Base-by-base conservation (phyloP, 441 rosid species). In the Erodium moschatum region DNA sequence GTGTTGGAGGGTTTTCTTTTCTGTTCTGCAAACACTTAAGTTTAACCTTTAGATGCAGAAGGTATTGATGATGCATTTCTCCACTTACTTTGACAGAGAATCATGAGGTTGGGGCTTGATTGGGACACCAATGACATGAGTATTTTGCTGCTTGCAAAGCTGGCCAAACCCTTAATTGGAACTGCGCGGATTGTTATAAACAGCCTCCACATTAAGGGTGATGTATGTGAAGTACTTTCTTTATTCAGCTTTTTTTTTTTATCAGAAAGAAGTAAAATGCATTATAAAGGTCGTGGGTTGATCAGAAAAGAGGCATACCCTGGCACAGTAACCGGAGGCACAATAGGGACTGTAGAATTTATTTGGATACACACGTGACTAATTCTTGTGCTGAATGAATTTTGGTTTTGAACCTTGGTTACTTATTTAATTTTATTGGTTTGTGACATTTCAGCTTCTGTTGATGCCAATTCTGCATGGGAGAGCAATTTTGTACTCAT, bases 181-280 rank as follows among this genome's bases (percentile, higher is more conserved):
- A 87, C 93, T 72, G 98, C 97, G 72, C 78, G 91, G 73, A 91
- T 93, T 69, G 85, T 93, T 71, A 80, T 88, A 74, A 89, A 91
- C 81, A 89, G 93, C 81, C 93, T 93, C 71, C 90, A 85, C 77
- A 84, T 93, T 75, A 91, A 89, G 85, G 98, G 98, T 24, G 97
- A 93, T 79, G 98, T 93, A 87, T 58, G 97, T 80, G 24, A 66
- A 69, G 24, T 54, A 21, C 66, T 8, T 68, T 3, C 60, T 48
- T 33, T 0, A 21, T 61, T 50, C 42, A 52, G 5, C 42, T 1
- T 38, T 66, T 46, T 21, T 7, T 7, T 33, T 33, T 24, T 2
- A n/a, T n/a, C n/a, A n/a, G n/a, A n/a, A n/a, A n/a, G n/a, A n/a
- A n/a, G n/a, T n/a, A n/a, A n/a, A n/a, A n/a, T n/a, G n/a, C n/a